Conservation (phyloP, 2,329 filamentous ascomycete species). For the Polychaeton citri region DNA sequence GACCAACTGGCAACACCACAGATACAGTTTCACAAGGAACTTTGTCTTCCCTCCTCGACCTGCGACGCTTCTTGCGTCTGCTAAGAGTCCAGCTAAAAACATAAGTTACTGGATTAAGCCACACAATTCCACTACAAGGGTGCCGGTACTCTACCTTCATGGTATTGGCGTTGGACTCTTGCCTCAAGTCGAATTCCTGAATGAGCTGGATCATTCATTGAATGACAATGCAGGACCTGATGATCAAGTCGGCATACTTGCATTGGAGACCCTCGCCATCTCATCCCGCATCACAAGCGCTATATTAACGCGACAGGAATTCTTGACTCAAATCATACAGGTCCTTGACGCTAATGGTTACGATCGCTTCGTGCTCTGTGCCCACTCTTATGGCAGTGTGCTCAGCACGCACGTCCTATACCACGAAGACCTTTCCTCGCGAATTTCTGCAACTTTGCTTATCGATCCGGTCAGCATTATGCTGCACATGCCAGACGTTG, state of each 20-base stretch:
- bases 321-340: constrained; percentile 41
- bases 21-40: constrained; percentile 19
- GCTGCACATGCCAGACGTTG: constrained; percentile 55
- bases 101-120: constrained; percentile 55
- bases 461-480: constrained; percentile 54
- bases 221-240: constrained; percentile 17
- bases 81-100: constrained; percentile 29
- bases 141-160: constrained; percentile 55
- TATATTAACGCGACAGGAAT: constrained; percentile 38
- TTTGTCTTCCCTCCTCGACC: constrained; percentile 48
- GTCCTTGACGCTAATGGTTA: constrained; percentile 47
- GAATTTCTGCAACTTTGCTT: constrained; percentile 38
- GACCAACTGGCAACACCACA: constrained; percentile 14
- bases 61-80: constrained; percentile 31
- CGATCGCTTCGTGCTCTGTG: constrained; percentile 45
- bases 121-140: constrained; percentile 43
- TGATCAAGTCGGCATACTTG: constrained; percentile 48
- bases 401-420: constrained; percentile 49
- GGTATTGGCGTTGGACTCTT: constrained; percentile 57
- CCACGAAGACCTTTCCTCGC: constrained; percentile 28
- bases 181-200: constrained; percentile 47
- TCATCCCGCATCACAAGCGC: constrained; percentile 47
- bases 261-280: constrained; percentile 52
- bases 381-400: constrained; percentile 51
- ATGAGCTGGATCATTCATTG: constrained; percentile 31